phyloP scores from a whole-genome alignment of 192 early-diverging fungal species.

The Podila verticillata region DNA sequence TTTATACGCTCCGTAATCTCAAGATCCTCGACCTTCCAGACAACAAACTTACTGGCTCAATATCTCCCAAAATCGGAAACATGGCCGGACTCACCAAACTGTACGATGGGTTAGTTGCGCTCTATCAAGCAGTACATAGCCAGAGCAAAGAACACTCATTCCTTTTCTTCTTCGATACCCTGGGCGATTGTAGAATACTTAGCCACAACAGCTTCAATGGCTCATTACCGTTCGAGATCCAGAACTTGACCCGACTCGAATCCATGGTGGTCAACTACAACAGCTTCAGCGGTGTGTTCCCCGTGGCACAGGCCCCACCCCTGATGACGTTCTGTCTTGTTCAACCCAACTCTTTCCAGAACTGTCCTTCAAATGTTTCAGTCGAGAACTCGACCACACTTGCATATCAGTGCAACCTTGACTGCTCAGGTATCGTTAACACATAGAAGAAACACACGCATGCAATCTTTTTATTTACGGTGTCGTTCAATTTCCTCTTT shows the following conservation, averaged over 20 bases:
- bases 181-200: slow-evolving; percentile 3
- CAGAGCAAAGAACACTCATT: not conserved
- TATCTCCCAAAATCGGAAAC: slow-evolving; percentile 17
- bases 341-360: slow-evolving; percentile 23
- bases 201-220: slow-evolving; percentile 29
- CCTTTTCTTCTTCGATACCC: not conserved
- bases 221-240: slow-evolving; percentile 25
- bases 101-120: not conserved
- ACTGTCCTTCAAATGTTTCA: slow-evolving; percentile 19
- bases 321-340: slow-evolving; percentile 25
- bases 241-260: slow-evolving; percentile 23
- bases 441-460: not conserved
- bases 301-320: slow-evolving; percentile 7
- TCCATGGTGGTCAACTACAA: slow-evolving; percentile 37
- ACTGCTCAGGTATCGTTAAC: slow-evolving; percentile 15
- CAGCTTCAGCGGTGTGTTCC: slow-evolving; percentile 25
- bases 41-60: slow-evolving; percentile 10
- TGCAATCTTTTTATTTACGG: not conserved
- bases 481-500: not conserved
- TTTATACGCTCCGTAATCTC: slow-evolving; percentile 20
- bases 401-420: slow-evolving; percentile 40
- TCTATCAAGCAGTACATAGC: not conserved
- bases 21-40: slow-evolving; percentile 14
- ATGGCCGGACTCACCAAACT: slow-evolving; percentile 16
- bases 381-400: slow-evolving; percentile 16